Evolutionary conservation across 78 protist species (phyloP).

Genomic region (Protostelium mycophagum): DNA sequence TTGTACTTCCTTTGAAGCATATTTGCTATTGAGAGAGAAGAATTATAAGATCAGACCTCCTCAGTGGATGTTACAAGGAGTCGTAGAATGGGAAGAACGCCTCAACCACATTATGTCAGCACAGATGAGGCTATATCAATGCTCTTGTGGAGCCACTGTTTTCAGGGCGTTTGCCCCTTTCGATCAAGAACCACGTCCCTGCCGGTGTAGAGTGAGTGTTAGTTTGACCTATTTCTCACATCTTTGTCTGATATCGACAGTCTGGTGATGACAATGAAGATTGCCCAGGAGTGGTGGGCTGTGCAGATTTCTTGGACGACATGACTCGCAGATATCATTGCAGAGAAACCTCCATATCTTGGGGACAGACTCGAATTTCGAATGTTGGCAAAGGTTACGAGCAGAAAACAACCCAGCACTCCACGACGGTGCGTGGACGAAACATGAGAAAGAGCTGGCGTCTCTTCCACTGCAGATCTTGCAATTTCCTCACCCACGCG

Average conservation of each 20-base stretch:
- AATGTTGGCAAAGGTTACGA: constrained; percentile 45
- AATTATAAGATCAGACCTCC: constrained; percentile 41
- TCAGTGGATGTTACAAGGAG: constrained; percentile 41
- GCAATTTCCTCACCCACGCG: constrained; percentile 55
- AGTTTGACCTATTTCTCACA: too few species aligned
- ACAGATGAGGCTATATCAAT: constrained; percentile 23
- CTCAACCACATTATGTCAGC: constrained; percentile 8
- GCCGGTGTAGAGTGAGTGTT: background rate
- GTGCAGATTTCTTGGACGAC: constrained; percentile 33
- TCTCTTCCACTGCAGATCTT: constrained; percentile 48
- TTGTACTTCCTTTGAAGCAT: constrained; percentile 59
- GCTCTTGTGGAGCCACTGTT: constrained; percentile 61
- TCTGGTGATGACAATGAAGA: background rate
- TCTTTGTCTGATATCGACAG: too few species aligned
- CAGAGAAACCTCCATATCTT: constrained; percentile 13
- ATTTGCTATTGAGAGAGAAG: constrained; percentile 36
- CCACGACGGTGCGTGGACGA: background rate
- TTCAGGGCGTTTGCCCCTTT: constrained; percentile 42
- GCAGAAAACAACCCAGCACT: background rate
- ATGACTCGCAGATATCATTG: constrained; percentile 54
- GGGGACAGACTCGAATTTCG: constrained; percentile 37
- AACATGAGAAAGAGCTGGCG: constrained; percentile 37
- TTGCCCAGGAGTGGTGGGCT: constrained; percentile 45
- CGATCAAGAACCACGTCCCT: constrained; percentile 10
- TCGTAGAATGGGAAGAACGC: constrained; percentile 39